Evolutionary conservation across 306 rosid species (phyloP).

Genomic region (Chamaecrista fasciculata): DNA sequence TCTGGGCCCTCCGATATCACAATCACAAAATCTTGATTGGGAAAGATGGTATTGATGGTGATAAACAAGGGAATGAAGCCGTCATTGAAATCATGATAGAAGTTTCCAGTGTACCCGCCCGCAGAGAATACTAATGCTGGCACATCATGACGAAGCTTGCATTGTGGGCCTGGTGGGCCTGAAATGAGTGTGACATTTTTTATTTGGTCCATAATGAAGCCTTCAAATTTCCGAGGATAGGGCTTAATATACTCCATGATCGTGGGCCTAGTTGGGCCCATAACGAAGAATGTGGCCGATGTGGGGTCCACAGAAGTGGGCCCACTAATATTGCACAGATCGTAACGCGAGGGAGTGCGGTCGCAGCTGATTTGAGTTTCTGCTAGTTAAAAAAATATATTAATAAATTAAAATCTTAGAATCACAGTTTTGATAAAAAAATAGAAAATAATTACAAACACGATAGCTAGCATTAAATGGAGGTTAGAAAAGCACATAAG

Average conservation of each 20-base stretch:
- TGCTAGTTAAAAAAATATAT: too few species aligned
- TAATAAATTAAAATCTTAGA: too few species aligned
- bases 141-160: slow-evolving; percentile 29
- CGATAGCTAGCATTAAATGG: too few species aligned
- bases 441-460: too few species aligned
- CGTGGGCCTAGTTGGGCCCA: neutral
- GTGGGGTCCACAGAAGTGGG: slow-evolving; percentile 8
- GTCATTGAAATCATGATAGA: slow-evolving; percentile 51
- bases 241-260: slow-evolving; percentile 5
- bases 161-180: slow-evolving; percentile 37
- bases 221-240: slow-evolving; percentile 13
- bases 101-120: slow-evolving; percentile 46
- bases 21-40: slow-evolving; percentile 18
- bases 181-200: slow-evolving; percentile 32
- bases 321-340: neutral
- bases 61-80: slow-evolving; percentile 49
- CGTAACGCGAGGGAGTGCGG: neutral
- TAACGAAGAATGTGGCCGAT: neutral
- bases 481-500: too few species aligned
- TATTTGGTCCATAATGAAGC: neutral
- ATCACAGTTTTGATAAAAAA: too few species aligned
- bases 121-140: slow-evolving; percentile 45
- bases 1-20: slow-evolving; percentile 33
- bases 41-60: slow-evolving; percentile 23
- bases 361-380: neutral